Base-by-base conservation (phyloP, 805 yeast genomes). In the Monosporozyma unispora region DNA sequence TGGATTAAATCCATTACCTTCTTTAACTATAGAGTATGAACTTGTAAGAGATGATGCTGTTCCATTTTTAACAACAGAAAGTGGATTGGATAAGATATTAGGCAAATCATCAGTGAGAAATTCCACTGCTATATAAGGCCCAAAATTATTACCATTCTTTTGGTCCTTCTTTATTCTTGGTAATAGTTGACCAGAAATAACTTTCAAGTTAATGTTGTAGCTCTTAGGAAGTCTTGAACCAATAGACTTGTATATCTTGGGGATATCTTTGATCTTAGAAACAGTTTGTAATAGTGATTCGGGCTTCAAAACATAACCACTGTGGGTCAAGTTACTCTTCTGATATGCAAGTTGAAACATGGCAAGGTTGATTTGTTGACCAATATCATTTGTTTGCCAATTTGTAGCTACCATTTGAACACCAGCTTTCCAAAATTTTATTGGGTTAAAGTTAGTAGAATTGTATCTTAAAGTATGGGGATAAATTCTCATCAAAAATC, bases 331-430 rank as follows among this genome's bases (percentile, higher is more conserved):
- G 9, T 59, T 55, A 41, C 59, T 56, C 38, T 55, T 59, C 43
- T 71, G 75, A 12, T 74, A 70, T 0, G 78, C 76, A 14, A 75
- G 65, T 46, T 78, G 79, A 64, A 91, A 88, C 76, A 89, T 69
- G 3, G 96, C 87, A 53, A 85, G 85, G 63, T 89, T 90, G 10
- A 93, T 59, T 61, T 89, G 96, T 61, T 90, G 91, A 0, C 97
- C 96, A 16, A 80, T 51, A 61, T 93, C 99, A 62, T 79, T 83
- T 0, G 93, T 83, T 66, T 91, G 99, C 97, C 97, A 91, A 62
- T 91, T 93, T 0, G 96, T 82, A 0, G 99, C 98, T 4, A 87
- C 98, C 88, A 93, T 79, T 61, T 93, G 99, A 10, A 77, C 83
- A 0, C 99, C 99, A 44, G 76, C 70, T 46, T 74, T 73, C 99